These are phyloP conservation scores for Rhytidiadelphus loreus DNA, from an alignment of 225 moss, liverwort and hornwort genomes.

Conservation along the genomic window DNA sequence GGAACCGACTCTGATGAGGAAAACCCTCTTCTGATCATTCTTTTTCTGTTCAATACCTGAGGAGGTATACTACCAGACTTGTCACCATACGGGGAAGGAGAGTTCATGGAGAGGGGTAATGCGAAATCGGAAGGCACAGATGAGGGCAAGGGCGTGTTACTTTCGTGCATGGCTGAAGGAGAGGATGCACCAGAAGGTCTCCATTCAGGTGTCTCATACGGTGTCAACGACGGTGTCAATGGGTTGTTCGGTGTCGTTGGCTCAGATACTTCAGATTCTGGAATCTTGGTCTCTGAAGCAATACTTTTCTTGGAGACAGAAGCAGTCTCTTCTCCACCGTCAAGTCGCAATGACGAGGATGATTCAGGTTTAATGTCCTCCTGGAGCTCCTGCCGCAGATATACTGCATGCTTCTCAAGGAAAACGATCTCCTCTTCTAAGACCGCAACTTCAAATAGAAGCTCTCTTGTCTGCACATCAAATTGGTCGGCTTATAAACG, in stretches of 20 bases:
- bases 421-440: slow-evolving; percentile 48
- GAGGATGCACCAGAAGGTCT: slow-evolving; percentile 19
- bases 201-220: slow-evolving; percentile 28
- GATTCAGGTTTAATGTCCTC: background rate
- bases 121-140: slow-evolving; percentile 8
- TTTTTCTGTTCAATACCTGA: slow-evolving; percentile 32
- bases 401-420: slow-evolving; percentile 46
- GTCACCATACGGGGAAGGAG: background rate
- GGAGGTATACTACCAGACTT: slow-evolving; percentile 1
- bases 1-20: slow-evolving; percentile 43
- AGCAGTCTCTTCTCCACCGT: background rate
- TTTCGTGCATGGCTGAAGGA: slow-evolving; percentile 12
- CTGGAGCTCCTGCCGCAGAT: slow-evolving; percentile 31
- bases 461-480: slow-evolving; percentile 45
- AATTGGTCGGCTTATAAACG: background rate
- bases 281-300: slow-evolving; percentile 6
- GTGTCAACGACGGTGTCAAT: slow-evolving; percentile 20
- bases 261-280: slow-evolving; percentile 23
- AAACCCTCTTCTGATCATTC: slow-evolving; percentile 34
- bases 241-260: slow-evolving; percentile 20
- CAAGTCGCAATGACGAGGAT: background rate
- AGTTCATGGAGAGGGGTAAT: slow-evolving; percentile 6
- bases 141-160: background rate
- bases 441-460: slow-evolving; percentile 52
- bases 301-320: background rate